Base-by-base conservation (phyloP, 2,329 filamentous ascomycete species). In the Polychaeton citri region DNA sequence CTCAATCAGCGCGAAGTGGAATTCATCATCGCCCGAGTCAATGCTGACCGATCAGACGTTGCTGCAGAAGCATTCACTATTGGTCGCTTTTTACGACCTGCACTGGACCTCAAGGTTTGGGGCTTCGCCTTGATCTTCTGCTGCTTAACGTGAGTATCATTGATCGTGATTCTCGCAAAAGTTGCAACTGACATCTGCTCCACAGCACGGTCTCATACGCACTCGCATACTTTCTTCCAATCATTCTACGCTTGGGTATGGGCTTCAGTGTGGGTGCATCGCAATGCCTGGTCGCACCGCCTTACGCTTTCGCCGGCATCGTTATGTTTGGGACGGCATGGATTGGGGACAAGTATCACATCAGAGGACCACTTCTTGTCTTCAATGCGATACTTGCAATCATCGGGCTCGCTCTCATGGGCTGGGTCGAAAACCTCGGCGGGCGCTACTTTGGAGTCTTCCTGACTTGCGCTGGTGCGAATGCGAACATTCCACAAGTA, bases 371-470 rank as follows among this genome's bases (percentile, higher is more conserved):
- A 17, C 21, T 85, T 45, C 66, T 86, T 42, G 47, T 73, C 37
- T 65, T 70, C 59, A 84, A 85, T 62, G 71, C 74, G 59, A 18
- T 79, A 2, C 60, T 84, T 19, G 38, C 41, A 8, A 36, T 86
- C 33, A 69, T 84, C 38, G 82, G 81, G 2, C 61, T 86, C 5
- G 71, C 77, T 18, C 73, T 87, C 51, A 77, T 85, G 63, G 81
- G 80, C 21, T 87, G 77, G 63, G 66, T 71, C 31, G 51, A 59
- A 17, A 67, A 58, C 43, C 47, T 72, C 2, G 65, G 54, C 2
- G 71, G 76, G 7, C 71, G 79, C 33, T 86, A 84, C 58, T 76
- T 83, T 42, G 81, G 81, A 36, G 69, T 84, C 38, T 87, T 86
- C 61, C 62, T 87, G 30, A 69, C 75, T 16, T 79, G 79, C 0